Evolutionary conservation across 1,284 basidiomycete species (phyloP), one percentile per base, ranked within the genome.

Genomic region (Mycena sp.): DNA sequence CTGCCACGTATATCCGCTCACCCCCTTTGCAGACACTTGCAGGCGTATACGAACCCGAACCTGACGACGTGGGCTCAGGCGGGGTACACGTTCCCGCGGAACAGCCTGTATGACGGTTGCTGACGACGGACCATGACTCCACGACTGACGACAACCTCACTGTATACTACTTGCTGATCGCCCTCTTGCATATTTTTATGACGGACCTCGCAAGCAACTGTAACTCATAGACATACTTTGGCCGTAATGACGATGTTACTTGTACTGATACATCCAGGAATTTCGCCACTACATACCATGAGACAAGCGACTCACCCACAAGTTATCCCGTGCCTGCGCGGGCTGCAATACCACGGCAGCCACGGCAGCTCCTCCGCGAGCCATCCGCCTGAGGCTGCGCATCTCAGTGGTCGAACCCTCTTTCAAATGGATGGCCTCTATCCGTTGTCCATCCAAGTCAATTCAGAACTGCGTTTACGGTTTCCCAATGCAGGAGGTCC

Each of bases 71-170:
- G 69, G 68, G 74, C 74, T 11, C 77, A 82, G 68, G 87, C 80
- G 2, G 84, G 84, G 38, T 86, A 86, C 67, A 72, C 71, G 0
- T 86, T 85, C 77, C 87, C 87, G 23, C 72, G 78, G 17, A 89
- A 88, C 72, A 83, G 78, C 19, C 28, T 71, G 28, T 79, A 73
- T 32, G 74, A 74, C 74, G 83, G 80, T 50, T 80, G 83, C 68
- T 78, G 40, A 61, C 26, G 44, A 28, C 19, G 28, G 26, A 5
- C 10, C 30, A 19, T 23, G 44, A 46, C 23, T 26, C 37, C n/a
- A 43, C 40, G 28, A 48, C 29, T 21, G 21, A 48, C 29, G 43
- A n/a, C 41, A 53, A 12, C 28, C 28, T 40, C 12, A 44, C 41
- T 38, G 11, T 45, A 28, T 25, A 25, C 7, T 48, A 35, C 37